Evolutionary conservation across 352 stramenopile species (phyloP).

Genomic region (Elongisporangium undulatum): DNA sequence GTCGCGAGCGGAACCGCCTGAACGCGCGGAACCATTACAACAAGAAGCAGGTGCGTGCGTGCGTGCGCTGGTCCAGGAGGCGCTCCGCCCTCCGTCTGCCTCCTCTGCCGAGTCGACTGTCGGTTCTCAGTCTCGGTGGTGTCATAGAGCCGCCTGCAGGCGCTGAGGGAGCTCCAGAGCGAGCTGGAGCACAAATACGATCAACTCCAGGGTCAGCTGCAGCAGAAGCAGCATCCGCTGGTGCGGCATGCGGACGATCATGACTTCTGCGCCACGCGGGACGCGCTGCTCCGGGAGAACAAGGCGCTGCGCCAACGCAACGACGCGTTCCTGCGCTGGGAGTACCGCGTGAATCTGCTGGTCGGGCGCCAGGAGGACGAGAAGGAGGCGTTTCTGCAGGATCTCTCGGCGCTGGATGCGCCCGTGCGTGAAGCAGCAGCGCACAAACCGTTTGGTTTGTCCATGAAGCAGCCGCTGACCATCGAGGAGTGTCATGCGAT

Average conservation of each 20-base stretch:
- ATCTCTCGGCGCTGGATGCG: neutral
- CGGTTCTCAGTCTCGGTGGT: too few relatives aligned
- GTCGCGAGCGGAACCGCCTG: constrained; percentile 53
- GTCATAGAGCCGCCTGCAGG: constrained; percentile 25
- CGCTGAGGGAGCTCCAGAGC: constrained; percentile 27
- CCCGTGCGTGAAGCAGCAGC: neutral
- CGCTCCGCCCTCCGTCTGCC: too few relatives aligned
- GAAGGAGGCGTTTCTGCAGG: neutral
- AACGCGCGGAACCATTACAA: constrained; percentile 52
- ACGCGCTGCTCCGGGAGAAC: constrained; percentile 9
- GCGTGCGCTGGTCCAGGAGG: too few relatives aligned
- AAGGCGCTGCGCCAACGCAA: constrained; percentile 8
- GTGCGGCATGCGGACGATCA: neutral
- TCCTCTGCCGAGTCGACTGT: too few relatives aligned
- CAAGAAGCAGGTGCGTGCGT: constrained; percentile 25
- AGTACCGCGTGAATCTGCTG: neutral
- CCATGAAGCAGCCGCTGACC: constrained; percentile 20
- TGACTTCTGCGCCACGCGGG: constrained; percentile 1
- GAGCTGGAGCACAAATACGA: constrained; percentile 26
- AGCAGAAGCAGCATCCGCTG: neutral
- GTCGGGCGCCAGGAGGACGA: neutral
- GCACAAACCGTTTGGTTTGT: constrained; percentile 1
- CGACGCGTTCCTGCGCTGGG: neutral
- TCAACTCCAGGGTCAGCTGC: neutral
- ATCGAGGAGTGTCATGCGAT: constrained; percentile 38